A percentile compares a stretch with the other conserved stretches of the same genome.
phyloP scores from a whole-genome alignment of 805 yeast genomes.

The Candida takata region DNA sequence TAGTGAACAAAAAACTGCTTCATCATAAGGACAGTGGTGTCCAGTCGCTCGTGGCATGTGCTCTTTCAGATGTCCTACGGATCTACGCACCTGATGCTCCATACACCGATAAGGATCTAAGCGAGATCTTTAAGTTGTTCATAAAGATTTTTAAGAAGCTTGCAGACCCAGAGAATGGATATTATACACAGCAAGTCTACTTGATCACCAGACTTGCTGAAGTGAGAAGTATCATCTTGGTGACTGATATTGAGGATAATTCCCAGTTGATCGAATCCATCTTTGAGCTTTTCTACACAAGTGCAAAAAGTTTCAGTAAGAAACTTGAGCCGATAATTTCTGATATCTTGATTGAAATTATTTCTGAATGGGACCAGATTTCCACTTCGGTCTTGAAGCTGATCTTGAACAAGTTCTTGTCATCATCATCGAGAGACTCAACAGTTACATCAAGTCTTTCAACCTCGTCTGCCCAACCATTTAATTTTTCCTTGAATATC shows the following conservation, averaged over 20 bases:
- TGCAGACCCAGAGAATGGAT: conserved; percentile 48
- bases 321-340: conserved; percentile 55
- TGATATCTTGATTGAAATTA: conserved; percentile 67
- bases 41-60: conserved; percentile 63
- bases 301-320: conserved; percentile 40
- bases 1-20: conserved; percentile 52
- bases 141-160: conserved; percentile 54
- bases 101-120: conserved; percentile 54
- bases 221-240: conserved; percentile 63
- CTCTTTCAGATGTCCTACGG: conserved; percentile 68
- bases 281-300: conserved; percentile 57
- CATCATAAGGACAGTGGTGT: conserved; percentile 61
- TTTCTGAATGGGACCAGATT: conserved; percentile 62
- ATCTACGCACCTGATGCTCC: conserved; percentile 90
- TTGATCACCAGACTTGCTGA: conserved; percentile 65
- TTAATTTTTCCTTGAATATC: conserved; percentile 55
- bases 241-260: conserved; percentile 67
- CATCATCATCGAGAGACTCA: conserved; percentile 15
- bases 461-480: conserved; percentile 38
- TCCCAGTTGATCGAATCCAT: conserved; percentile 44
- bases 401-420: conserved; percentile 57
- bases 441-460: conserved; percentile 15
- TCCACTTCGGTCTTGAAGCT: conserved; percentile 55
- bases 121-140: conserved; percentile 60
- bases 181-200: conserved; percentile 56